phyloP scores from a whole-genome alignment of 768 basidiomycete species.

The Phanerochaete carnosa region DNA sequence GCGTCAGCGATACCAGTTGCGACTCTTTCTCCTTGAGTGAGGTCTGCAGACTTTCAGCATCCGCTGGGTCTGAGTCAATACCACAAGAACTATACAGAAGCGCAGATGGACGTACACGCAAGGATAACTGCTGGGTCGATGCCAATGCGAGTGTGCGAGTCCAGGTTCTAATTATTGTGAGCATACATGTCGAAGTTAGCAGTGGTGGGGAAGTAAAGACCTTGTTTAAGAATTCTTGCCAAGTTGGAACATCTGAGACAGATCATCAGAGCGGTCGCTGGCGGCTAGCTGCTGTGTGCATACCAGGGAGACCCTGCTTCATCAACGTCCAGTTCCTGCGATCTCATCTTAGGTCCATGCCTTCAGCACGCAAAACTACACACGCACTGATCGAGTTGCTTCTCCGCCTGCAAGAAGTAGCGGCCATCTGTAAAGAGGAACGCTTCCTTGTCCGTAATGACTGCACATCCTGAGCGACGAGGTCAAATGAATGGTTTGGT shows the following conservation, averaged over 20 bases:
- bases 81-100: not conserved
- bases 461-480: slow-evolving; percentile 56
- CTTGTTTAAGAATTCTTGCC: slow-evolving; percentile 84
- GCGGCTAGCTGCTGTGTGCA: not conserved
- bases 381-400: slow-evolving; percentile 80
- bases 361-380: not conserved
- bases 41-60: slow-evolving; percentile 61
- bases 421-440: slow-evolving; percentile 93
- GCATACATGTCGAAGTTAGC: not conserved
- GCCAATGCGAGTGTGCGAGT: slow-evolving; percentile 62
- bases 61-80: slow-evolving; percentile 36
- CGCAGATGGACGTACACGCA: slow-evolving; percentile 41
- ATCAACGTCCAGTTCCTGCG: slow-evolving; percentile 89
- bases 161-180: slow-evolving; percentile 47
- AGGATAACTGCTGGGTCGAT: slow-evolving; percentile 79
- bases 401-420: slow-evolving; percentile 89
- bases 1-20: slow-evolving; percentile 56
- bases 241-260: slow-evolving; percentile 90
- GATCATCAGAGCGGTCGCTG: slow-evolving; percentile 54
- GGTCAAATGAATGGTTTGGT: no score
- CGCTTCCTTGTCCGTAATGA: slow-evolving; percentile 69
- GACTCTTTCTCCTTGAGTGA: slow-evolving; percentile 54
- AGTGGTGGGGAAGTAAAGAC: slow-evolving; percentile 29
- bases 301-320: slow-evolving; percentile 86
- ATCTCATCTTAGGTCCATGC: not conserved